phyloP scores from a whole-genome alignment of 2,329 filamentous ascomycete genomes.

The Delphinella strobiligena region DNA sequence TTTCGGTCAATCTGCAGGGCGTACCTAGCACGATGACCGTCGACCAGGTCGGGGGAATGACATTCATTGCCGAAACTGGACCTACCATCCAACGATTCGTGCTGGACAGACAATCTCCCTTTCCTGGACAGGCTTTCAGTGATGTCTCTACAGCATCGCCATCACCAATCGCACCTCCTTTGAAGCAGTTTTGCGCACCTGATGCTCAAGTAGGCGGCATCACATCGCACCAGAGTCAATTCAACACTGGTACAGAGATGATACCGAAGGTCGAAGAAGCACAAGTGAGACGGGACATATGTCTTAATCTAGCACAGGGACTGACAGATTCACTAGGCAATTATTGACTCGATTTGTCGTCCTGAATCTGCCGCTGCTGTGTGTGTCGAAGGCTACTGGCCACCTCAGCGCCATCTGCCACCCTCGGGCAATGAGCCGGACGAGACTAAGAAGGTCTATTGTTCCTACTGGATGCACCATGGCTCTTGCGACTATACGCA shows the following conservation, averaged over 20 bases:
- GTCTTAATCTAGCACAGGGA: neutral
- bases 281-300: too few species aligned
- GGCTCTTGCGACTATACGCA: constrained; percentile 77
- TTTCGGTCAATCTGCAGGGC: constrained; percentile 23
- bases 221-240: too few species aligned
- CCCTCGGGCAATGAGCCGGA: constrained; percentile 29
- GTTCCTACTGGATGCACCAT: constrained; percentile 80
- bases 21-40: constrained; percentile 15
- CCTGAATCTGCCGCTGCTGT: neutral
- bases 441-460: constrained; percentile 57
- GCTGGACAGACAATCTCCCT: neutral
- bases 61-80: neutral
- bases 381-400: neutral
- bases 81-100: neutral
- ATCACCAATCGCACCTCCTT: too few species aligned
- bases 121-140: too few species aligned
- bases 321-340: neutral
- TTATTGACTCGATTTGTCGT: neutral
- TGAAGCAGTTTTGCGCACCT: too few species aligned
- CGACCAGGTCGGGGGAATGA: neutral
- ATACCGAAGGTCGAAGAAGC: too few species aligned
- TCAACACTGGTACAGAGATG: too few species aligned
- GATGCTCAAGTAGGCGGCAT: too few species aligned
- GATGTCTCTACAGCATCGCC: too few species aligned
- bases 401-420: constrained; percentile 12